Base-by-base conservation (phyloP, 768 basidiomycete species). In the Pleurotus eryngii region DNA sequence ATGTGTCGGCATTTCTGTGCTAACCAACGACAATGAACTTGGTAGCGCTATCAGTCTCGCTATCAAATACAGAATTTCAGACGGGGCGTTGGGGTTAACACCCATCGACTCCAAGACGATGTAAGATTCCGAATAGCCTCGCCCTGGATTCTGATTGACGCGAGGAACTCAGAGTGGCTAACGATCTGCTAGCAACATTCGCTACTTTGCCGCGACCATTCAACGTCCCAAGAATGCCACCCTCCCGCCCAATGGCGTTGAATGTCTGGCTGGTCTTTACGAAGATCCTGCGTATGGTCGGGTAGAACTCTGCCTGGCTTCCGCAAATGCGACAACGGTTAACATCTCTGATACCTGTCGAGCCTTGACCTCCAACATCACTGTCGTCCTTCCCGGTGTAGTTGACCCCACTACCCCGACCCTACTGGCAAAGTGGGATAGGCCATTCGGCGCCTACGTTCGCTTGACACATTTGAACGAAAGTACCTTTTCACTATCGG, bases 1-100 rank as follows among this genome's bases (percentile, higher is more conserved):
- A 49, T 69, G 62, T 38, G 38, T 72, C 9, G 70, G 70, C 1
- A 61, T 72, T 26, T 60, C 69, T 12, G 65, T 72, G 26, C 61
- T 70, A 18, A 63, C 61, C 26, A 72, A 70, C 37, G 70, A 70
- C 37, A 55, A 62, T 15, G 39, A 56, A 7, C 63, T 64, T n/a
- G 70, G 69, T 11, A 35, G 9, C n/a, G 9, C 48, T 9, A 61
- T 68, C 27, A 38, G 43, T 1, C 57, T 61, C 14, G 54, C 64
- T 7, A 64, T 70, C 37, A 68, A 66, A 49, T 67, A 58, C 30
- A 60, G 61, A 5, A 46, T 70, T 27, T 53, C 70, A 1, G 70
- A 72, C 46, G 56, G 64, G 7, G 61, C 58, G 5, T 56, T 69
- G 4, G 64, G 61, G 0, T 58, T 69, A 20, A n/a, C 35, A 8